Conservation (phyloP, 441 rosid species). For the Isatis lusitanica region DNA sequence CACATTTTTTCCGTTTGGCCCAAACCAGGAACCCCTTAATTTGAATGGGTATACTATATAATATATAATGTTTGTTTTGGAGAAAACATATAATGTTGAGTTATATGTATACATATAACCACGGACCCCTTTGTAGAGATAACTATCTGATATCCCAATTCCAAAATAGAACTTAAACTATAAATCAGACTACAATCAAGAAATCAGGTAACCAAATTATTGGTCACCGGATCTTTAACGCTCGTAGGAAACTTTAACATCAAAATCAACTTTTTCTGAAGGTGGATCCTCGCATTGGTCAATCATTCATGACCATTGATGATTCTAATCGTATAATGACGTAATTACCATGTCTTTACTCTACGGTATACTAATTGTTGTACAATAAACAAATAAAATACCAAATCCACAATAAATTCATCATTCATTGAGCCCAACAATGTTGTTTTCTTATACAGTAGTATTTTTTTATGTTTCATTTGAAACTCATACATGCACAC, state of each 20-base stretch:
- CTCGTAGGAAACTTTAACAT: neutral
- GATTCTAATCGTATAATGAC: slow-evolving; percentile 18
- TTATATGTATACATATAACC: neutral
- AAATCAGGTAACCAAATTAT: neutral
- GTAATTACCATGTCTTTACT: slow-evolving; percentile 29
- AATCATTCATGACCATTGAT: slow-evolving; percentile 2
- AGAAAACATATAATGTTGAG: too few species aligned
- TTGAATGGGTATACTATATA: too few species aligned
- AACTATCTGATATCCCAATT: neutral
- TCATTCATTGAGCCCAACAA: slow-evolving; percentile 26
- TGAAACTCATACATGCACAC: neutral
- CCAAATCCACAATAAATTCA: neutral
- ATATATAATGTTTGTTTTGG: too few species aligned
- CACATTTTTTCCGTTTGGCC: neutral
- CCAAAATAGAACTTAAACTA: too few species aligned
- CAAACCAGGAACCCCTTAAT: neutral
- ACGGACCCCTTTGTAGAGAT: too few species aligned
- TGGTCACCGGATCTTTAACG: neutral
- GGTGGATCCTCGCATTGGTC: neutral
- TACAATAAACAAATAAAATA: neutral
- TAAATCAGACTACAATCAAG: neutral
- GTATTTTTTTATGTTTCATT: neutral
- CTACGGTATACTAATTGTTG: slow-evolving; percentile 17
- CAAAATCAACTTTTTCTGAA: neutral
- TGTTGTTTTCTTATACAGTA: neutral